Evolutionary conservation across 2,329 filamentous ascomycete genomes (phyloP).

Genomic region (Rasamsonia emersonii): DNA sequence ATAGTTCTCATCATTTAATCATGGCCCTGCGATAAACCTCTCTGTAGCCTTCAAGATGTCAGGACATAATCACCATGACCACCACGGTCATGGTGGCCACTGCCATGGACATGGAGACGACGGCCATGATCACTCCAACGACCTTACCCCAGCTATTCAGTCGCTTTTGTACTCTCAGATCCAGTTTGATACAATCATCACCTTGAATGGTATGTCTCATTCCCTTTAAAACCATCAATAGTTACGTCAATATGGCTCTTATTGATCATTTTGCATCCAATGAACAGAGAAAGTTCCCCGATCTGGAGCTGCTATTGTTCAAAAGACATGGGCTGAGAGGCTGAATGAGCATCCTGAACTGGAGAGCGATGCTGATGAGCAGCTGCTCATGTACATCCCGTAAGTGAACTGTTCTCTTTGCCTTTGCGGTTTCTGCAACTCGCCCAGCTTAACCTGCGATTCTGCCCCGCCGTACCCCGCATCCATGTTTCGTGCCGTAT

Average conservation of each 20-base stretch:
- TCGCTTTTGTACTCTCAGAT: constrained; percentile 87
- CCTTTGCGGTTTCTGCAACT: constrained; percentile 4
- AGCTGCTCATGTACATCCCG: constrained; percentile 88
- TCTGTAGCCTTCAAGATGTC: too few relatives aligned
- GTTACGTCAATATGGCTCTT: too few relatives aligned
- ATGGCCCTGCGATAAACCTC: too few relatives aligned
- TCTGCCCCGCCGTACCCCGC: constrained; percentile 1
- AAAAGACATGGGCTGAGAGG: constrained; percentile 87
- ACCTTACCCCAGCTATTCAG: constrained; percentile 85
- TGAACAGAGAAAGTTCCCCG: constrained; percentile 49
- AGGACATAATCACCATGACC: constrained; percentile 28
- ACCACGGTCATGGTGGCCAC: constrained; percentile 30
- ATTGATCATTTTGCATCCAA: constrained; percentile 1
- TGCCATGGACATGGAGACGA: constrained; percentile 41
- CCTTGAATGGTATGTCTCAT: constrained; percentile 57
- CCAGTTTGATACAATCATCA: constrained; percentile 74
- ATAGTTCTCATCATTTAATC: too few relatives aligned
- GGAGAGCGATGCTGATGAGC: constrained; percentile 79
- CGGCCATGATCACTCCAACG: constrained; percentile 80
- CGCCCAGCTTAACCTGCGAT: too few relatives aligned
- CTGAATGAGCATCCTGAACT: constrained; percentile 65
- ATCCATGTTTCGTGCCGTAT: constrained; percentile 13
- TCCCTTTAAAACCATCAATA: too few relatives aligned
- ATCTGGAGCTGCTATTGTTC: constrained; percentile 64
- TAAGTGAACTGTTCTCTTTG: constrained; percentile 39